phyloP scores from a whole-genome alignment of 306 rosid species.

The Psophocarpus tetragonolobus region DNA sequence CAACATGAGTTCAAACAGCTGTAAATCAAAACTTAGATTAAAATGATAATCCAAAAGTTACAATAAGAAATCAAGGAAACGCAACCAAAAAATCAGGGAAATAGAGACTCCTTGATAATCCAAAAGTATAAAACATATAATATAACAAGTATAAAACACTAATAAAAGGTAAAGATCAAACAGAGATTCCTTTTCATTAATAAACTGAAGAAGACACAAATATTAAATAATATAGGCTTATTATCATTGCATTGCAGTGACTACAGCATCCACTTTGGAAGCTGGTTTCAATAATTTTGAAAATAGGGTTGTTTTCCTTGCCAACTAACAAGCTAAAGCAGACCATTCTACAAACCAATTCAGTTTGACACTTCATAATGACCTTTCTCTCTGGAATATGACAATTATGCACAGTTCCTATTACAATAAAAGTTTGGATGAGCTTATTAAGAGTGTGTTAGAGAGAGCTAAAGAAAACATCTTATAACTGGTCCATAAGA shows the following conservation, averaged over 20 bases:
- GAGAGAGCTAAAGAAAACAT: no score
- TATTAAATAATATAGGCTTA: background rate
- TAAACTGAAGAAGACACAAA: background rate
- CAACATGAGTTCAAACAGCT: conserved; percentile 93
- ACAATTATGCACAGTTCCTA: background rate
- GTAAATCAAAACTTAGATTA: conserved; percentile 36
- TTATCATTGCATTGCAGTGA: background rate
- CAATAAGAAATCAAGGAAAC: background rate
- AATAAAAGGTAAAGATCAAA: background rate
- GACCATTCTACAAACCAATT: background rate
- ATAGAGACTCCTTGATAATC: no score
- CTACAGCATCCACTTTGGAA: background rate
- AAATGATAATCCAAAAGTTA: conserved; percentile 7
- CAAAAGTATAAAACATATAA: no score
- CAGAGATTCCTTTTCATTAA: background rate
- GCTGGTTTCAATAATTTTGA: conserved; percentile 6
- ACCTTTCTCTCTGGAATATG: background rate
- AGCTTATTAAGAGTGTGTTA: no score
- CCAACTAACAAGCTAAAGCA: conserved; percentile 9
- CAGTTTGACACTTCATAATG: background rate
- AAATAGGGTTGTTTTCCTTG: background rate
- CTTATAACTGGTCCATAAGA: no score
- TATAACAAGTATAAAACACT: background rate
- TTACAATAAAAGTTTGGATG: no score
- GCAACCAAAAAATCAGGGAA: conserved; percentile 15